Base-by-base conservation (phyloP, 495 filamentous ascomycete species). In the Acidiella bohemica region DNA sequence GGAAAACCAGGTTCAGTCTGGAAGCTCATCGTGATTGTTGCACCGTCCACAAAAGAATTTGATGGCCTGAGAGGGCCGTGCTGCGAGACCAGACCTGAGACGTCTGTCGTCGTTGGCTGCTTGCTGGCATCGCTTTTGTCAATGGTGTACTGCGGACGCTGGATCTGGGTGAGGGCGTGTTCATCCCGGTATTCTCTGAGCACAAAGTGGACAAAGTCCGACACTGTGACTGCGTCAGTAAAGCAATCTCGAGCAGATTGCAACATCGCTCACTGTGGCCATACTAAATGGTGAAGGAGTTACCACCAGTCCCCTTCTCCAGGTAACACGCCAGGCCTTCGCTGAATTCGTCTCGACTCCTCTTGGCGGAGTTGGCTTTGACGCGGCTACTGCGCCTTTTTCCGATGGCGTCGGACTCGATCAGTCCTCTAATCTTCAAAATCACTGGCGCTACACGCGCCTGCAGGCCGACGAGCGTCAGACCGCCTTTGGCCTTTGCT, bases 391-490 rank as follows among this genome's bases (percentile, higher is more conserved):
- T 73, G 9, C 73, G 34, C 10, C 76, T 66, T 33, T 62, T 65
- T 1, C 74, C 73, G 36, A 80, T 69, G 42, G 50, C 61, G 0
- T 66, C 68, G 0, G 47, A 48, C 19, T 59, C 54, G 20, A 78
- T 46, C 9, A 76, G 29, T 25, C 63, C 57, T 37, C 62, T 65
- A 9, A 77, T 36, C 37, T 64, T 68, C 4, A 50, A 23, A 1
- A 65, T 49, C 2, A 66, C 24, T 0, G 71, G 71, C 23, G 57
- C 53, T 13, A 64, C 42, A 2, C 61, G 50, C 0, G 59, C 72
- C 44, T 78, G 72, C 14, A 73, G 47, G 4, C 72, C 71, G 0
- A 77, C 64, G 3, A 70, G 53, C 3, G 60, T 70, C 40, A 59
- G 61, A 0, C 62, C 61, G 0, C 63, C 57, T 1, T 51, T 52